Evolutionary conservation across 768 basidiomycete genomes (phyloP), one percentile per base, ranked within the genome.

Genomic region (Suillus bovinus): DNA sequence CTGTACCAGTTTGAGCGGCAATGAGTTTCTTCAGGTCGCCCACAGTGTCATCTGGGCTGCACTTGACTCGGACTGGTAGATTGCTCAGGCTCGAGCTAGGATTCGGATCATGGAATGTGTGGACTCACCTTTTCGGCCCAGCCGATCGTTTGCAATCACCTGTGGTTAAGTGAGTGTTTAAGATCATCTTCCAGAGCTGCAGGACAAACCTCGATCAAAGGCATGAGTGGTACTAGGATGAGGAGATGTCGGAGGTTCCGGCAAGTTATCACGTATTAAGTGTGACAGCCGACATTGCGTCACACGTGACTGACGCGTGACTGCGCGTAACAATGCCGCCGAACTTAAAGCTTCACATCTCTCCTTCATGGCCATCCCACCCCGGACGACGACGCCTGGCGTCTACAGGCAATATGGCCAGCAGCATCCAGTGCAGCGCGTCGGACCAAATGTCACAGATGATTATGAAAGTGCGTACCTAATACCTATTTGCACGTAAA

Each of bases 11-110:
- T 76, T 99, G 97, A 0, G 95, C 96, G 2, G 90, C 96, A 68
- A 99, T 98, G 63, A 99, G 88, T 75, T 90, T 91, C 84, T 99
- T 99, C 65, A 99, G 82, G 73, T 98, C 96, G 46, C 96, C 96
- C 39, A 99, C 93, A 1, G 97, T 99, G 73, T 99, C 97, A 16
- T 96, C 89, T 5, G 93, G 86, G 75, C 88, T 90, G 80, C 96
- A 97, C 77, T 98, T 97, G 71, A 98, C 94, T 66, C 93, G 90
- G 64, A 97, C 96, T 97, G 61, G 29, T 47, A 38, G 53, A n/a
- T 42, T 54, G n/a, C 53, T 49, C 33, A 10, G 31, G n/a, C 53
- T 49, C 33, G 10, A 33, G 39, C 70, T 47, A 69, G 68, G 63
- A 49, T 29, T 31, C 44, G 42, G 24, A 9, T 38, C 29, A 33